Conservation (phyloP, 2,329 filamentous ascomycete species). For the Cladosporium sp. region DNA sequence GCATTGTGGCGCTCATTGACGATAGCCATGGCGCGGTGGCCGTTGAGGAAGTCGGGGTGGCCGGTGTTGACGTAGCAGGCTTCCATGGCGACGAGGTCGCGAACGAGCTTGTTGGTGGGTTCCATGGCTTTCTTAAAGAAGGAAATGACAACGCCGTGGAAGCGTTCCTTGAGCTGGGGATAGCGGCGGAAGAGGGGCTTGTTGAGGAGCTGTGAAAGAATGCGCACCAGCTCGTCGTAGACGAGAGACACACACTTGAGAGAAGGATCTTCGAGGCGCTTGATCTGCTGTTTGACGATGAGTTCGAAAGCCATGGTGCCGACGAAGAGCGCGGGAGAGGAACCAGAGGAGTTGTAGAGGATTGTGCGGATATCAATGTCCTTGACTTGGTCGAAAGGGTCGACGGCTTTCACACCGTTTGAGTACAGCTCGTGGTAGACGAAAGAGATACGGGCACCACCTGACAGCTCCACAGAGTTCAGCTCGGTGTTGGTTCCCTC, state of each 20-base stretch:
- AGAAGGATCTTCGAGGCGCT: conserved; percentile 91
- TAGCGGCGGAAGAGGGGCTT: conserved; percentile 92
- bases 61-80: conserved; percentile 97
- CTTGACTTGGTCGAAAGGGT: conserved; percentile 96
- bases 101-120: conserved; percentile 94
- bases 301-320: conserved; percentile 97
- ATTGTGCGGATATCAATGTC: conserved; percentile 96
- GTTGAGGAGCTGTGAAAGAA: conserved; percentile 82
- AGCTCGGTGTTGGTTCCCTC: conserved; percentile 97
- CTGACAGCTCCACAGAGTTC: conserved; percentile 90
- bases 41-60: conserved; percentile 96
- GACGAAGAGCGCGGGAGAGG: conserved; percentile 93
- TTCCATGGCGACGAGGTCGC: conserved; percentile 92
- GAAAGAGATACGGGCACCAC: conserved; percentile 96
- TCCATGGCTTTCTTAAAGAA: conserved; percentile 99
- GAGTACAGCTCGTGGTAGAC: conserved; percentile 98
- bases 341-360: conserved; percentile 98
- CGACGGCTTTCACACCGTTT: conserved; percentile 95
- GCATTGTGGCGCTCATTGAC: conserved; percentile 89
- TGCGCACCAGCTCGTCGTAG: conserved; percentile 95
- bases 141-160: conserved; percentile 84
- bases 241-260: conserved; percentile 96
- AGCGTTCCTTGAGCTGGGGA: conserved; percentile 93
- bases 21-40: conserved; percentile 95
- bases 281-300: conserved; percentile 98